phyloP scores from a whole-genome alignment of 495 filamentous ascomycete genomes.

The Trichoderma asperelloides region DNA sequence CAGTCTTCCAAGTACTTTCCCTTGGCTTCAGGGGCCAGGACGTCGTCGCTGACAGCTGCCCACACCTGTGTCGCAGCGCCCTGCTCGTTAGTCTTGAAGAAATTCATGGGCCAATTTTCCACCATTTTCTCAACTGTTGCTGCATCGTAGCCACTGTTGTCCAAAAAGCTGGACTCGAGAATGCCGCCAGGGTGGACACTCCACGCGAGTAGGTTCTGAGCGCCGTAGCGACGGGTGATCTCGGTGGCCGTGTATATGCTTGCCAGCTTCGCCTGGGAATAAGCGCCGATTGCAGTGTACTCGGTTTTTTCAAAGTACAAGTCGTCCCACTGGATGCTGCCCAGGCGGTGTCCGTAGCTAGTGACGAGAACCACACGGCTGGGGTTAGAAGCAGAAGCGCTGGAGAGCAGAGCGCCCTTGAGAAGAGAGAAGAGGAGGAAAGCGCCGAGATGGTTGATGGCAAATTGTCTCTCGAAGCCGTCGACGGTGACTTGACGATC shows the following conservation, averaged over 20 bases:
- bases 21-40: conserved; percentile 23
- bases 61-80: conserved; percentile 39
- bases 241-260: conserved; percentile 36
- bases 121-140: conserved; percentile 15
- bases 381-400: conserved; percentile 25
- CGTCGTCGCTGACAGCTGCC: conserved; percentile 28
- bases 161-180: neutral
- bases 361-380: conserved; percentile 37
- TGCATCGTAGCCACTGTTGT: conserved; percentile 15
- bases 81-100: conserved; percentile 31
- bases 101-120: conserved; percentile 14
- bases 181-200: conserved; percentile 32
- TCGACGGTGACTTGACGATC: conserved; percentile 22
- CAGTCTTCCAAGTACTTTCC: conserved; percentile 33
- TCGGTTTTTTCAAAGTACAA: conserved; percentile 17
- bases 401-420: conserved; percentile 27
- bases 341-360: conserved; percentile 29
- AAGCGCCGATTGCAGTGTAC: conserved; percentile 31
- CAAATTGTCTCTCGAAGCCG: conserved; percentile 38
- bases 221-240: conserved; percentile 31
- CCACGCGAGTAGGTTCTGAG: conserved; percentile 27
- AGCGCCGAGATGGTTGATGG: conserved; percentile 37
- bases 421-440: conserved; percentile 43
- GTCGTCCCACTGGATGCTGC: conserved; percentile 12
- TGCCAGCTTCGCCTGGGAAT: conserved; percentile 32